phyloP scores from a whole-genome alignment of 2,329 filamentous ascomycete genomes.

The Exophiala aquamarina region DNA sequence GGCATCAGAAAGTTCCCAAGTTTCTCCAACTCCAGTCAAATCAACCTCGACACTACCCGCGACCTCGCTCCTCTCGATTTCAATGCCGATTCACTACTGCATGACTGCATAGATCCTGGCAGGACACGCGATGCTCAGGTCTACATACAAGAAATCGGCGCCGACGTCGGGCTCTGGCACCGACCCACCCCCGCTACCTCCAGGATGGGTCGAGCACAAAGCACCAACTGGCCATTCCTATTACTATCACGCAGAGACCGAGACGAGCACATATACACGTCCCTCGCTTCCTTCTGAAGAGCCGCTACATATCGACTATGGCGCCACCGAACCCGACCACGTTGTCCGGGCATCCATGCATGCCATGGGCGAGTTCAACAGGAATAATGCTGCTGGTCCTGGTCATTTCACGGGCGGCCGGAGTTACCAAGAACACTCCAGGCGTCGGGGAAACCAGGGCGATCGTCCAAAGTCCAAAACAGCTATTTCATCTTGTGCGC shows the following conservation, averaged over 20 bases:
- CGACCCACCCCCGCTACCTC: slow-evolving; percentile 57
- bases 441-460: slow-evolving; percentile 69
- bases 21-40: too few species aligned
- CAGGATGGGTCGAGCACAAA: slow-evolving; percentile 91
- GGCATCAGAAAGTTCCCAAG: too few species aligned
- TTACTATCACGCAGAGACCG: slow-evolving; percentile 80
- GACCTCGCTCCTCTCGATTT: too few species aligned
- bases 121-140: slow-evolving; percentile 63
- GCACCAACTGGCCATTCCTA: slow-evolving; percentile 81
- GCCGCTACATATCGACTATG: slow-evolving; percentile 29
- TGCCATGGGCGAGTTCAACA: slow-evolving; percentile 28
- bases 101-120: too few species aligned
- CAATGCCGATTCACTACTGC: too few species aligned
- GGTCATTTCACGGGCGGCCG: slow-evolving; percentile 52
- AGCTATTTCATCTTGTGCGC: slow-evolving; percentile 74
- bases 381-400: slow-evolving; percentile 38
- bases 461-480: slow-evolving; percentile 74
- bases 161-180: slow-evolving; percentile 27
- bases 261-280: slow-evolving; percentile 82
- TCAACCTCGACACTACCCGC: too few species aligned
- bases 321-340: slow-evolving; percentile 25
- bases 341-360: slow-evolving; percentile 23
- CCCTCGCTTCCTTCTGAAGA: slow-evolving; percentile 50
- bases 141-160: slow-evolving; percentile 66
- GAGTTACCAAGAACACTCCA: slow-evolving; percentile 56